Evolutionary conservation across 2,329 filamentous ascomycete species (phyloP).

Genomic region (Epicoccum sorghinum): DNA sequence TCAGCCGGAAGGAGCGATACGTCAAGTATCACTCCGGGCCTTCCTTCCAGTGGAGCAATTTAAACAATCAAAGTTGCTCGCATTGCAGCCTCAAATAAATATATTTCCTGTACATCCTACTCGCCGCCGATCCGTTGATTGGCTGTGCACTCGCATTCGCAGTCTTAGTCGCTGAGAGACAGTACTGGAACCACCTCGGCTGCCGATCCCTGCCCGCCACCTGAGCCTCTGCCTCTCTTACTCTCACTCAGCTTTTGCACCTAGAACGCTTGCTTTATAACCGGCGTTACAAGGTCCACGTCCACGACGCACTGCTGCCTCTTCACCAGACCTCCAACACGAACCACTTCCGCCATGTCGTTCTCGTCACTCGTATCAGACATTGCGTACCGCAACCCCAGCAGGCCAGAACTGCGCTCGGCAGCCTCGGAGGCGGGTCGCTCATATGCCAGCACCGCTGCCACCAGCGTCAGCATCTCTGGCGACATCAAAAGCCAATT

Average conservation of each 20-base stretch:
- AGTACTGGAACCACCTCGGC: background rate
- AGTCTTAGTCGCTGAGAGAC: no score
- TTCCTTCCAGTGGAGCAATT: constrained; percentile 5
- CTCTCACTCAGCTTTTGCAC: constrained; percentile 4
- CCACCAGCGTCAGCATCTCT: constrained; percentile 59
- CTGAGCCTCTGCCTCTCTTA: constrained; percentile 7
- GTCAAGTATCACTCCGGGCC: constrained; percentile 12
- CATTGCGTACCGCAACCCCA: constrained; percentile 55
- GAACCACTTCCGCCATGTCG: constrained; percentile 48
- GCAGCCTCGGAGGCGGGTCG: constrained; percentile 54
- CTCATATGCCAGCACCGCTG: constrained; percentile 59
- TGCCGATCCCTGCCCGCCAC: constrained; percentile 14
- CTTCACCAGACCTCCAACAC: background rate
- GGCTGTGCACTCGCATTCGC: no score
- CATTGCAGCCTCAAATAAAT: background rate
- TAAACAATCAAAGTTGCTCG: constrained; percentile 11
- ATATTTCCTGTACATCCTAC: background rate
- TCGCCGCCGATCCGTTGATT: no score
- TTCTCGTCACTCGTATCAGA: constrained; percentile 61
- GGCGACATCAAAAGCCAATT: constrained; percentile 60
- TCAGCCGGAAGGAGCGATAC: background rate
- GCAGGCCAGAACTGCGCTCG: constrained; percentile 50
- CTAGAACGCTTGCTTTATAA: constrained; percentile 10
- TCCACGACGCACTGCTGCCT: background rate
- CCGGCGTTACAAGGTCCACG: constrained; percentile 12